A percentile compares a stretch with the other conserved stretches of the same genome.
phyloP scores from a whole-genome alignment of 805 yeast genomes.

The Priceomyces medius region DNA sequence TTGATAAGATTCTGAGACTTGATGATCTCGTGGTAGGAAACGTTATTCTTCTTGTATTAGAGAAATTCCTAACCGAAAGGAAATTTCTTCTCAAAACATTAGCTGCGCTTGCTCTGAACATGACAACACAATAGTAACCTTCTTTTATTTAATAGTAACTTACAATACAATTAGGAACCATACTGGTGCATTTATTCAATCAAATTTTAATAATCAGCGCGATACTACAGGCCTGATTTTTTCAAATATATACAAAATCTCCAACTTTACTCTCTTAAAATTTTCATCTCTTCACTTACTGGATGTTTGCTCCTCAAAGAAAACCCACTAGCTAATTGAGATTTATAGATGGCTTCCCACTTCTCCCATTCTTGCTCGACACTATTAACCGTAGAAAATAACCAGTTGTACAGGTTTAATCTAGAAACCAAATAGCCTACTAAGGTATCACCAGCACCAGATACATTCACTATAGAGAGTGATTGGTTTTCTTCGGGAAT shows the following conservation, averaged over 20 bases:
- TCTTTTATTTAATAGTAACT: background rate
- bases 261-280: background rate
- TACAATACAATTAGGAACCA: background rate
- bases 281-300: slow-evolving; percentile 24
- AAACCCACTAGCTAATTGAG: slow-evolving; percentile 42
- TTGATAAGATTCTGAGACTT: background rate
- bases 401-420: slow-evolving; percentile 22
- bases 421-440: slow-evolving; percentile 59
- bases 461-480: slow-evolving; percentile 56
- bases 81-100: slow-evolving; percentile 1
- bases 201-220: background rate
- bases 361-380: slow-evolving; percentile 37
- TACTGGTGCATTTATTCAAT: background rate
- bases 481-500: slow-evolving; percentile 31
- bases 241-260: background rate
- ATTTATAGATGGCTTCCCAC: slow-evolving; percentile 35
- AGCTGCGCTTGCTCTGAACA: slow-evolving; percentile 1
- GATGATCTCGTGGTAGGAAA: no score
- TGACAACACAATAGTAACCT: no score
- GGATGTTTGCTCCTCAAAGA: slow-evolving; percentile 20
- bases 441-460: slow-evolving; percentile 88
- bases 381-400: slow-evolving; percentile 18
- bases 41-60: background rate
- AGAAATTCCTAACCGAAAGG: background rate
- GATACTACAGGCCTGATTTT: background rate